These are phyloP conservation scores for Aspergillus sp. DNA, from an alignment of 2,329 filamentous ascomycete species.

Conservation along the genomic window DNA sequence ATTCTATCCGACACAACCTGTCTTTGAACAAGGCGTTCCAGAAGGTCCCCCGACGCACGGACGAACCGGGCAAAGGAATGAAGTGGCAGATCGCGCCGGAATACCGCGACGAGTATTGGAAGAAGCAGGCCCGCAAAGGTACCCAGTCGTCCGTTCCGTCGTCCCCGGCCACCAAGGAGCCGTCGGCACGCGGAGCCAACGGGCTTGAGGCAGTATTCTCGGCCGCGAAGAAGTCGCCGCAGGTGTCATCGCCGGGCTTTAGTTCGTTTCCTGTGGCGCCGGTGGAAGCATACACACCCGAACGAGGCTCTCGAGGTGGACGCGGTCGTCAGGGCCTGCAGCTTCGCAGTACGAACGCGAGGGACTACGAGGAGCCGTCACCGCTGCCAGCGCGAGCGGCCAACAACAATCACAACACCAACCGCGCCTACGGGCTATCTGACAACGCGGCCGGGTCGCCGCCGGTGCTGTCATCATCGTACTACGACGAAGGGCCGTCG, in stretches of 20 bases:
- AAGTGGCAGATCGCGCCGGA: slow-evolving; percentile 93
- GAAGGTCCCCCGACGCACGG: slow-evolving; percentile 82
- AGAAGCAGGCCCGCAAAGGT: slow-evolving; percentile 46
- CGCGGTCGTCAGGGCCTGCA: slow-evolving; percentile 22
- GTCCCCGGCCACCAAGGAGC: slow-evolving; percentile 37
- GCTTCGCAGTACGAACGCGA: slow-evolving; percentile 21
- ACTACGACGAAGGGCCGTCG: slow-evolving; percentile 38
- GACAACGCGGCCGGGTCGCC: slow-evolving; percentile 33
- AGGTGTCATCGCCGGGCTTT: slow-evolving; percentile 31
- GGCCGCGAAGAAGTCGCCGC: slow-evolving; percentile 28
- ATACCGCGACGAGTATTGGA: slow-evolving; percentile 76
- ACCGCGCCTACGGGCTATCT: slow-evolving; percentile 31
- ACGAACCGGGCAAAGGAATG: slow-evolving; percentile 97
- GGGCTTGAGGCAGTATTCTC: slow-evolving; percentile 34
- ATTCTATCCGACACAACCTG: slow-evolving; percentile 93
- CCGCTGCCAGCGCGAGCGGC: slow-evolving; percentile 30
- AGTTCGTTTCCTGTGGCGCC: slow-evolving; percentile 34
- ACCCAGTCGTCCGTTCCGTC: slow-evolving; percentile 38
- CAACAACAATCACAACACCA: slow-evolving; percentile 16
- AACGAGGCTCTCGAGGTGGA: slow-evolving; percentile 33
- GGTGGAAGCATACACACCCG: slow-evolving; percentile 40
- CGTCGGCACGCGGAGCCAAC: slow-evolving; percentile 27
- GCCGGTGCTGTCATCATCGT: slow-evolving; percentile 41
- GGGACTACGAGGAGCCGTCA: slow-evolving; percentile 35
- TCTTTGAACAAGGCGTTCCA: slow-evolving; percentile 91